Conservation (phyloP, 2,329 filamentous ascomycete genomes). For the Leptodontidium sp. region DNA sequence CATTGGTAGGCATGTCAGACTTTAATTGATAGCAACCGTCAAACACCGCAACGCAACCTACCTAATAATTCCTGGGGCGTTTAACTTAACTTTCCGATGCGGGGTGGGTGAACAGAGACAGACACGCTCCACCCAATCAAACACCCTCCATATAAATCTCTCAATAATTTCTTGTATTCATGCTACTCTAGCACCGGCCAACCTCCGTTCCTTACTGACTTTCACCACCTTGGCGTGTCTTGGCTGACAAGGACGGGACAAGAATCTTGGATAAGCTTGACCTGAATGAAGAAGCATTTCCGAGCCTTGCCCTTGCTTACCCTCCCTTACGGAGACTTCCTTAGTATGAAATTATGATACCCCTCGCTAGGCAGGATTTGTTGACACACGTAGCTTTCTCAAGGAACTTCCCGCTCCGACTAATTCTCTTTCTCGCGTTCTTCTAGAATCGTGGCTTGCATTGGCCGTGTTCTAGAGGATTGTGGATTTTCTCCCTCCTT, state of each 20-base stretch:
- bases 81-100: neutral
- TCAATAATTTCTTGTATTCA: neutral
- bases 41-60: neutral
- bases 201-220: neutral
- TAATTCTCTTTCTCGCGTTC: neutral
- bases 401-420: conserved; percentile 1
- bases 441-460: neutral
- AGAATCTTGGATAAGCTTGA: conserved; percentile 2
- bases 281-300: conserved; percentile 7
- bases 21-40: neutral
- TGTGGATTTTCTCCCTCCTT: neutral
- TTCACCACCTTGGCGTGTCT: neutral
- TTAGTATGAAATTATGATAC: neutral
- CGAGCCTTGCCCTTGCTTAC: neutral
- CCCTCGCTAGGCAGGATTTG: neutral
- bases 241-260: conserved; percentile 8
- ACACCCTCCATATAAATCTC: neutral
- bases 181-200: neutral
- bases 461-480: neutral
- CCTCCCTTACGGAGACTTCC: too few relatives aligned
- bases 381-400: too few relatives aligned
- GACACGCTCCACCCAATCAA: neutral
- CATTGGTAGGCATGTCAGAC: neutral
- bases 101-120: too few relatives aligned
- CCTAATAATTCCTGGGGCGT: neutral